Evolutionary conservation across 495 filamentous ascomycete species (phyloP), one percentile per base, ranked within the genome.

Genomic region (Lepidopterella palustris): DNA sequence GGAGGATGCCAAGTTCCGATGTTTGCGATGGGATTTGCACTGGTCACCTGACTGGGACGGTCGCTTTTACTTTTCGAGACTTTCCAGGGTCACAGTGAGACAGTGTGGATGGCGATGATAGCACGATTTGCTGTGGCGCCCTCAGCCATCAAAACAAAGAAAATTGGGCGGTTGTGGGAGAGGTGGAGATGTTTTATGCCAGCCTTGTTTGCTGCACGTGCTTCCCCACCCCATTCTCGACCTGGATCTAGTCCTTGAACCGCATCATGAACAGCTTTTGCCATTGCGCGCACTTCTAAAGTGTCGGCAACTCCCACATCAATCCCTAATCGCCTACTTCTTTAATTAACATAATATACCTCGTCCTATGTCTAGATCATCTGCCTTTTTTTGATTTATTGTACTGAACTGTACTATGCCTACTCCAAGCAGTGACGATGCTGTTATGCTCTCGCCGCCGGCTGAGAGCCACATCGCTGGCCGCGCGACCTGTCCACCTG

Each of bases 401-500:
- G 42, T 52, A 45, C 42, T 35, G 70, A 52, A 57, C n/a, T 45
- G 67, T 70, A 75, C 75, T 73, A 85, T 84, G 81, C 82, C 82
- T 64, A 85, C 82, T 55, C 80, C 79, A 59, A 78, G 76, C 73
- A 72, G 79, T 71, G 76, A 74, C 70, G 74, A 74, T 59, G 68
- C 71, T 59, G 63, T 62, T 35, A 71, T 76, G 57, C 73, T 69
- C 29, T 72, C 75, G 56, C 67, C 71, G 60, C 77, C 78, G 29
- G 45, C 60, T 62, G 70, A 75, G 71, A 63, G 64, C 55, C 79
- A 78, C 63, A 71, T 76, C 60, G 74, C 75, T 55, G 70, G 71
- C 59, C 82, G 79, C 68, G 72, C 78, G 45, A 77, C 80, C 60
- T 85, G 82, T 73, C 83, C 82, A 29, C 81, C 82, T 23, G 83